Base-by-base conservation (phyloP, 129 eudicot species). In the Scalesia atractyloides region DNA sequence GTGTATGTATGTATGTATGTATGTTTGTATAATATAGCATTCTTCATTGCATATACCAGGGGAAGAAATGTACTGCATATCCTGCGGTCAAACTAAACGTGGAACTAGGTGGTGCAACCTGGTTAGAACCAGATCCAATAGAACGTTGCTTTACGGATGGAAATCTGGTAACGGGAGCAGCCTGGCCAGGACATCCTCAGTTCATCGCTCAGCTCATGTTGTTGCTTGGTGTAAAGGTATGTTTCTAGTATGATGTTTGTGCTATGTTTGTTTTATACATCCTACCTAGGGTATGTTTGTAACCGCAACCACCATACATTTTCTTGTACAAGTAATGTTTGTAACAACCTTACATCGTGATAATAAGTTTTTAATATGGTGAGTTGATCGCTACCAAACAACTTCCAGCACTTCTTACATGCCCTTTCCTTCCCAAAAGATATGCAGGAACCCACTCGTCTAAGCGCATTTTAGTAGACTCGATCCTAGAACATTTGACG, bases 121-220 rank as follows among this genome's bases (percentile, higher is more conserved):
- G 98, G 98, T 52, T 94, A 70, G 98, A 94, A 66, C 98, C 98
- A 1, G 97, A 94, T 11, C 97, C 98, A 34, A 94, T 94, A 66
- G 79, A 77, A 13, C 81, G 92, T 24, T 94, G 98, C 85, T 94
- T 86, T 76, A 94, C 98, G 0, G 97, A 94, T 76, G 98, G 98
- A 41, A 94, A 94, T 79, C 76, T 94, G 72, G 97, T 94, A 30
- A 94, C 98, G 0, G 98, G 98, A 69, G 98, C 98, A 39, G 97
- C 98, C 20, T 94, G 98, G 98, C 98, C 97, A 14, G 98, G 93
- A n/a, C 98, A 94, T 75, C 98, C 98, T 7, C 92, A 94, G 82
- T 94, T 94, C 61, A 70, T 94, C 8, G 82, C 93, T 33, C 98
- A 94, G 80, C 74, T 90, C 39, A 87, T 94, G 98, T 73, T 82